phyloP scores from a whole-genome alignment of 2,329 filamentous ascomycete genomes.

The Polychaeton citri region DNA sequence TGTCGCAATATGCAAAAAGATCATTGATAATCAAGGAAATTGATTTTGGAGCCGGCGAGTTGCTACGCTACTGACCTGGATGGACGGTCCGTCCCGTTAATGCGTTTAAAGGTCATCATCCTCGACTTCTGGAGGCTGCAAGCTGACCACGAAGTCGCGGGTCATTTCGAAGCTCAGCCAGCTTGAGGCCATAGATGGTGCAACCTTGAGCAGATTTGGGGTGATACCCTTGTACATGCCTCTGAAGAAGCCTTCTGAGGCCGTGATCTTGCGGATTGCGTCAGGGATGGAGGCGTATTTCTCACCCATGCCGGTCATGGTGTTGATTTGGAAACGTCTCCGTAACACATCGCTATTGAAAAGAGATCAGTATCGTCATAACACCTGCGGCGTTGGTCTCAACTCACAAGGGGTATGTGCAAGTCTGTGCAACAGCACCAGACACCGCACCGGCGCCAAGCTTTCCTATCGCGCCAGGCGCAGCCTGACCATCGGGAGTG shows the following conservation, averaged over 20 bases:
- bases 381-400: not conserved
- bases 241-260: constrained; percentile 60
- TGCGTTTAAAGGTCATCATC: too few relatives aligned
- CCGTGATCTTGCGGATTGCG: constrained; percentile 67
- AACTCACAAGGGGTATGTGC: constrained; percentile 91
- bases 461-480: constrained; percentile 68
- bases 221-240: constrained; percentile 94
- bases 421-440: constrained; percentile 93
- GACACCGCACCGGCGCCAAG: constrained; percentile 82
- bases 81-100: too few relatives aligned
- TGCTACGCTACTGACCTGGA: too few relatives aligned
- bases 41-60: too few relatives aligned
- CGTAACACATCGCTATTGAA: constrained; percentile 67
- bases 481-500: constrained; percentile 75
- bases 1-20: too few relatives aligned
- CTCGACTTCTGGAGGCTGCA: too few relatives aligned
- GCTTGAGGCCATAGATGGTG: constrained; percentile 95
- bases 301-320: constrained; percentile 97
- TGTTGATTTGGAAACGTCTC: constrained; percentile 94
- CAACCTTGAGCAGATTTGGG: constrained; percentile 91
- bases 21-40: too few relatives aligned
- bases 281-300: constrained; percentile 80
- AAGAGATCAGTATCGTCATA: not conserved
- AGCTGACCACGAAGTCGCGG: constrained; percentile 64
- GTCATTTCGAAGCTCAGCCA: constrained; percentile 97